phyloP scores from a whole-genome alignment of 2,329 filamentous ascomycete species.

The Ceratocystis colombiana region DNA sequence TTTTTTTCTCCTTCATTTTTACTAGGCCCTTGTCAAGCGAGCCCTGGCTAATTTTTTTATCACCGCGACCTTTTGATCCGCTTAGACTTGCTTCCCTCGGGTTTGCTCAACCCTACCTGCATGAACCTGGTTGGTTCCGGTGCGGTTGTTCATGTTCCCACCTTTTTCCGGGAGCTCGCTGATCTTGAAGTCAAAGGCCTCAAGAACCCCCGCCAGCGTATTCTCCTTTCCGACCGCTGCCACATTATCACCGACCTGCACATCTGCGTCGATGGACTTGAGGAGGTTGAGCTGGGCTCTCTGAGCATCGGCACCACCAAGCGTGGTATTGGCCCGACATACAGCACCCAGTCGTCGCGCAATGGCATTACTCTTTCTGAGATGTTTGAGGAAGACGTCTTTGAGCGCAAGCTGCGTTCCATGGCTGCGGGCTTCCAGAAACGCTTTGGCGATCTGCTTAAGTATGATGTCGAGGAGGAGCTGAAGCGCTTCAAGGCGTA shows the following conservation, averaged over 20 bases:
- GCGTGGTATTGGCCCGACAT: conserved; percentile 30
- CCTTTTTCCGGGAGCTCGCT: conserved; percentile 32
- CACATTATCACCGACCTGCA: conserved; percentile 58
- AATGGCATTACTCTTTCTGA: conserved; percentile 58
- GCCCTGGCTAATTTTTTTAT: not conserved
- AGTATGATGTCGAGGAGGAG: conserved; percentile 61
- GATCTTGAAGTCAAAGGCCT: conserved; percentile 37
- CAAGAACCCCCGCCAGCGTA: conserved; percentile 36
- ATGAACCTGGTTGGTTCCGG: conserved; percentile 65
- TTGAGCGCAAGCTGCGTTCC: conserved; percentile 55
- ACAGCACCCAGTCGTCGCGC: conserved; percentile 36
- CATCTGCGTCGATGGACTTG: conserved; percentile 57
- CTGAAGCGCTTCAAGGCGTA: conserved; percentile 51
- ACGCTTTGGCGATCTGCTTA: conserved; percentile 55
- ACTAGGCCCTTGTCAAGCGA: not conserved
- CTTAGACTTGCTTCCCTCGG: conserved; percentile 37
- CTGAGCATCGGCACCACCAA: conserved; percentile 33
- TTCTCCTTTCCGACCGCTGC: conserved; percentile 54
- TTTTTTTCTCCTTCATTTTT: not conserved
- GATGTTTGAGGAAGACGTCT: conserved; percentile 55
- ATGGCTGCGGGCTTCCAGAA: conserved; percentile 56
- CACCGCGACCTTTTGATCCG: not conserved
- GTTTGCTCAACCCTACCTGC: conserved; percentile 59
- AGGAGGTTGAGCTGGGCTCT: conserved; percentile 45
- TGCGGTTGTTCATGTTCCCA: conserved; percentile 52